phyloP scores from a whole-genome alignment of 2,329 filamentous ascomycete genomes.

The Juglanconis sp. region DNA sequence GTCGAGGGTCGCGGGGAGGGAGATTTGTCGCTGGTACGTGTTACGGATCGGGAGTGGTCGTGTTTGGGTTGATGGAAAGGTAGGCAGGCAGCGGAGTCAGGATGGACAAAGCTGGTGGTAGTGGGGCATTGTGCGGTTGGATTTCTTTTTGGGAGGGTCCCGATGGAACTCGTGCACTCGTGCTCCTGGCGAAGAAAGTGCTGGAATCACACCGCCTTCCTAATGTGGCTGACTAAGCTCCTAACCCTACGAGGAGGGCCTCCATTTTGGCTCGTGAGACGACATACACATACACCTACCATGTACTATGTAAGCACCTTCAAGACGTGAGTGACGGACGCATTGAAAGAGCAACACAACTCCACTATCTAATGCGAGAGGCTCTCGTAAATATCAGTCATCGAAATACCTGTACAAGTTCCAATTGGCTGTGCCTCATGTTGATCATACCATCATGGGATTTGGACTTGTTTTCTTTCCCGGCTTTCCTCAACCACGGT shows the following conservation, averaged over 20 bases:
- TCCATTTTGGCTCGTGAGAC: too few relatives aligned
- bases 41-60: not conserved
- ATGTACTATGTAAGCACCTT: too few relatives aligned
- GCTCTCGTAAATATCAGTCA: conserved; percentile 2
- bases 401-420: not conserved
- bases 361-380: too few relatives aligned
- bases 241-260: not conserved
- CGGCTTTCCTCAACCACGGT: too few relatives aligned
- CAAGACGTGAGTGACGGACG: too few relatives aligned
- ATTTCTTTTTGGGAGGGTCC: conserved; percentile 3
- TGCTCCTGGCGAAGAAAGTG: too few relatives aligned
- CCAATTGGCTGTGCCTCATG: not conserved
- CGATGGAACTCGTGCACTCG: not conserved
- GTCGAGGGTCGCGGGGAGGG: not conserved
- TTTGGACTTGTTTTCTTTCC: too few relatives aligned
- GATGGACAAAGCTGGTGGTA: conserved; percentile 13
- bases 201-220: not conserved
- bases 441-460: too few relatives aligned
- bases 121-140: conserved; percentile 5
- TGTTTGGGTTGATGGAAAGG: not conserved
- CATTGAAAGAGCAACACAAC: too few relatives aligned
- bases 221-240: not conserved
- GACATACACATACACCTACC: too few relatives aligned
- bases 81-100: conserved; percentile 4
- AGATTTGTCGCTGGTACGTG: conserved; percentile 6